These are phyloP conservation scores for Chimonanthus salicifolius DNA, from an alignment of 164 flowering plant species.

Conservation along the genomic window DNA sequence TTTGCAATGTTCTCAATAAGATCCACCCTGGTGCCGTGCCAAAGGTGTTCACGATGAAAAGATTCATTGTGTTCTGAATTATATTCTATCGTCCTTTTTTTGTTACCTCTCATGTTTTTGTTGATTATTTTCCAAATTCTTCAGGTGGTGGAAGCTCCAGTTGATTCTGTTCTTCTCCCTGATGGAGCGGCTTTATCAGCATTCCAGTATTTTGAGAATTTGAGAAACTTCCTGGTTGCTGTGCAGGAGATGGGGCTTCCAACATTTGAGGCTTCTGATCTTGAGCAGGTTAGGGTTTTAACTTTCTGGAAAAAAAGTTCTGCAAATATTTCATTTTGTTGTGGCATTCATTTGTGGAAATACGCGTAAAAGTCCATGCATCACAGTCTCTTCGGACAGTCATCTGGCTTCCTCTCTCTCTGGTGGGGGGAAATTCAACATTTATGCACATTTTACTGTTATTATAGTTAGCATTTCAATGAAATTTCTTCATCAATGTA, in stretches of 20 bases:
- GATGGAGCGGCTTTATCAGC: conserved; percentile 98
- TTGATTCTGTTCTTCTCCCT: conserved; percentile 64
- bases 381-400: too few relatives aligned
- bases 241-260: conserved; percentile 84
- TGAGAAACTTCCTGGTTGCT: conserved; percentile 86
- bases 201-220: conserved; percentile 95
- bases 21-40: conserved; percentile 82
- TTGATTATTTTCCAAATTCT: background rate
- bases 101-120: background rate
- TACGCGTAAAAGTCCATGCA: too few relatives aligned
- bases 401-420: background rate
- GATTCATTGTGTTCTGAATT: background rate
- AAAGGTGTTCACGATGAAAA: conserved; percentile 39
- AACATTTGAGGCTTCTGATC: conserved; percentile 93
- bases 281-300: conserved; percentile 64
- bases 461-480: background rate
- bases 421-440: background rate
- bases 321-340: background rate
- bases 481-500: too few relatives aligned
- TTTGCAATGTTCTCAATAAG: conserved; percentile 77
- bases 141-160: conserved; percentile 86
- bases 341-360: too few relatives aligned
- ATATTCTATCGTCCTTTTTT: background rate
- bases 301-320: background rate
- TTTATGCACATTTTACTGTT: background rate